Conservation (phyloP, 2,329 filamentous ascomycete species). For the Microascus cirrosus region DNA sequence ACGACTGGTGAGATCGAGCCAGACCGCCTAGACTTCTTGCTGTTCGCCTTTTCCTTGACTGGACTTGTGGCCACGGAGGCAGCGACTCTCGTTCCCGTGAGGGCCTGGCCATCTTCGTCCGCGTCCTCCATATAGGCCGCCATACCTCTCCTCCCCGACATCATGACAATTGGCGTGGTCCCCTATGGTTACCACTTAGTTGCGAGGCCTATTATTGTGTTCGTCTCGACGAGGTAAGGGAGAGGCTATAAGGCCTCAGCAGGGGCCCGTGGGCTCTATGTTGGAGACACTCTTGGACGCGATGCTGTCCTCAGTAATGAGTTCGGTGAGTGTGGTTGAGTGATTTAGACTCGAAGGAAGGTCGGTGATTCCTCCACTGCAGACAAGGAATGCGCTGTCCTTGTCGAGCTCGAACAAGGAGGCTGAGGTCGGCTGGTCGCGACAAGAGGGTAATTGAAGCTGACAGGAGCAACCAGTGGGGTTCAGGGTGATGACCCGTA, state of each 20-base stretch:
- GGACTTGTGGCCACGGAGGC: conserved; percentile 8
- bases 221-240: background rate
- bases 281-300: background rate
- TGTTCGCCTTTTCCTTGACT: conserved; percentile 5
- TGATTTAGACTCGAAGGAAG: background rate
- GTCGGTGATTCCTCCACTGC: too few species aligned
- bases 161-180: background rate
- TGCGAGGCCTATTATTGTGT: background rate
- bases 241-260: background rate
- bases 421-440: background rate
- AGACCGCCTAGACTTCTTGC: conserved; percentile 5
- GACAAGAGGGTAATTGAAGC: background rate
- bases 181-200: background rate
- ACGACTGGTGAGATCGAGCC: conserved; percentile 1
- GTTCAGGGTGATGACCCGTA: background rate
- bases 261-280: background rate
- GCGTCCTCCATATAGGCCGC: conserved; percentile 8
- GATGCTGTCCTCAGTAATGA: background rate
- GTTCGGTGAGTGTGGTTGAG: background rate
- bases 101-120: conserved; percentile 7
- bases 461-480: background rate
- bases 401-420: background rate
- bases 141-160: conserved; percentile 5
- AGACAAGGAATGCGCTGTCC: background rate
- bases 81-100: conserved; percentile 7